Evolutionary conservation across 2,329 filamentous ascomycete species (phyloP), one percentile per base, ranked within the genome.

Genomic region (Penicillium frequentans): DNA sequence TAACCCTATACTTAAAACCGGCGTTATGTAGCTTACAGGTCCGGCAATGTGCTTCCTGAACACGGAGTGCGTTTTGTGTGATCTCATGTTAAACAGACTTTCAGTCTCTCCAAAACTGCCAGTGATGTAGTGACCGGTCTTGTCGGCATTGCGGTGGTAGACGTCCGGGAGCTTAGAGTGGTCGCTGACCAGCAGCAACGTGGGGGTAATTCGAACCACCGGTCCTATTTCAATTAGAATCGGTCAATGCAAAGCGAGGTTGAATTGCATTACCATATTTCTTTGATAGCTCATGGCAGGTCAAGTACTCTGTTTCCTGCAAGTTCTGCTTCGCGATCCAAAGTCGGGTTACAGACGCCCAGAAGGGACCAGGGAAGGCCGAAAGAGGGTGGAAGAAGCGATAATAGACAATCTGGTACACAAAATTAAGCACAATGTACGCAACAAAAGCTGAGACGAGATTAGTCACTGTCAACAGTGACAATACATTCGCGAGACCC

Each of bases 41-140:
- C 77, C 75, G 1, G 83, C 84, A 24, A 81, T 77, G 23, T 83
- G 76, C 69, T 84, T 85, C 19, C 84, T 75, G 62, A 80, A 82
- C 2, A 75, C 72, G 3, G 82, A 75, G 65, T 86, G 84, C 5
- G 73, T 71, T 52, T 75, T 75, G 46, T 80, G 74, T 46, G 82
- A 78, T 57, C 81, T 80, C 78, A 84, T 85, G 56, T 85, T 85
- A 69, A 87, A 85, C 6, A 86, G 63, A 1, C 76, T 79, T 57
- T 85, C 83, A 5, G 75, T 79, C 54, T 82, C 78, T 16, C 83
- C 83, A 61, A 86, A 84, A 24, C 77, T 81, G 21, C 83, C 83
- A 0, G 82, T 82, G 56, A 85, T 82, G 65, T 86, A 86, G 68
- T 84, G 80, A 49, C 82, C 77, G 1, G 81, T 82, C 65, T 86